Conservation (phyloP, 2,329 filamentous ascomycete genomes). For the Lasiodiplodia theobromae region DNA sequence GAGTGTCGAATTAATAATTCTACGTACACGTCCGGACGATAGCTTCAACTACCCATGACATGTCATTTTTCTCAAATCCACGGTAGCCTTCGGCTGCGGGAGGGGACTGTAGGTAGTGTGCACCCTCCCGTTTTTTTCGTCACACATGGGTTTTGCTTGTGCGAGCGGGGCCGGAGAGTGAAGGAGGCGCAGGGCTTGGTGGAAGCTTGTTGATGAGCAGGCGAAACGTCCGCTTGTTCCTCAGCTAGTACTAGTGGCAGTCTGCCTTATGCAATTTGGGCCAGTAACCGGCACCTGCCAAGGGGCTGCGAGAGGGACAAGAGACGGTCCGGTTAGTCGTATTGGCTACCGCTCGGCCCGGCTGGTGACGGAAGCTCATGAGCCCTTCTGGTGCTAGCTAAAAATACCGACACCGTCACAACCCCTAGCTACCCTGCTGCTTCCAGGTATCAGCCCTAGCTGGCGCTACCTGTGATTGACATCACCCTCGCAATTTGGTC, state of each 20-base stretch:
- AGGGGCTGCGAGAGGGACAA: conserved; percentile 3
- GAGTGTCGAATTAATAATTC: too few species aligned
- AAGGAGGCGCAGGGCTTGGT: too few species aligned
- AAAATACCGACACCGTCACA: conserved; percentile 2
- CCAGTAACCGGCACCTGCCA: not conserved
- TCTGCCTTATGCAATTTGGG: not conserved
- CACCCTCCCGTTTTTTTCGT: not conserved
- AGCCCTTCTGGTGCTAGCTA: not conserved
- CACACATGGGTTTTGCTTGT: not conserved
- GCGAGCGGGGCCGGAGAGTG: not conserved
- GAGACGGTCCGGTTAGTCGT: conserved; percentile 5
- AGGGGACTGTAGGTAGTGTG: too few species aligned
- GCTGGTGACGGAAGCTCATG: not conserved
- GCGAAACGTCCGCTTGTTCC: not conserved
- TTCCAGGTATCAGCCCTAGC: conserved; percentile 7
- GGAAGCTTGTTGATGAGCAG: not conserved
- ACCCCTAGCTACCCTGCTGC: not conserved
- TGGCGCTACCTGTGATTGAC: not conserved
- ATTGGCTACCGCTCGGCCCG: conserved; percentile 18
- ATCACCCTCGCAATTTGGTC: not conserved
- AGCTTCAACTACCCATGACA: too few species aligned
- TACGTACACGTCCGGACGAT: too few species aligned
- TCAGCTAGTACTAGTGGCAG: not conserved
- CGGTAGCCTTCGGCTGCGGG: too few species aligned
- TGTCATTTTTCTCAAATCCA: too few species aligned